Percentiles rank a stretch among this genome's conserved stretches.
Evolutionary conservation across 257 asterid species (phyloP).

Genomic region (Gentiana macrophylla): DNA sequence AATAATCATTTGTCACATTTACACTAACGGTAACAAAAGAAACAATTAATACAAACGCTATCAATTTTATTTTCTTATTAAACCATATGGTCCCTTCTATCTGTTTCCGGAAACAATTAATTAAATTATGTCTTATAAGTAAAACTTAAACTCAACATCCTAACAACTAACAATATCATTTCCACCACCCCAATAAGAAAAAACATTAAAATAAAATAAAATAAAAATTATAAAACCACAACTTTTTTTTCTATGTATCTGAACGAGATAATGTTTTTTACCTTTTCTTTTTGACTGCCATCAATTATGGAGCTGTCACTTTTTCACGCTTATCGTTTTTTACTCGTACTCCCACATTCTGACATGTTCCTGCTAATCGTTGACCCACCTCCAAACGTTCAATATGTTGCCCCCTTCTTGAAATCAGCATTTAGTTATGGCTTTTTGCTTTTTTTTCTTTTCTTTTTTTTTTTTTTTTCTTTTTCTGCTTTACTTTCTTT

Average conservation of each 20-base stretch:
- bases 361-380: slow-evolving; percentile 26
- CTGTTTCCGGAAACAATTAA: slow-evolving; percentile 36
- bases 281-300: slow-evolving; percentile 20
- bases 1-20: slow-evolving; percentile 29
- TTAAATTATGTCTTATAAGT: slow-evolving; percentile 20
- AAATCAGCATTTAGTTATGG: no score
- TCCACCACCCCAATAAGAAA: background rate
- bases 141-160: no score
- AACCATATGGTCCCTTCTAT: slow-evolving; percentile 9
- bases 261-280: no score
- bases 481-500: no score
- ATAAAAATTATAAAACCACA: background rate
- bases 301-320: slow-evolving; percentile 5
- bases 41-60: slow-evolving; percentile 12
- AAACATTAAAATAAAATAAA: background rate
- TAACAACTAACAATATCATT: no score
- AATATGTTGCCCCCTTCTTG: slow-evolving; percentile 8
- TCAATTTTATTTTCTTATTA: slow-evolving; percentile 9
- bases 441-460: no score
- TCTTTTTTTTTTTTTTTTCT: no score
- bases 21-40: slow-evolving; percentile 28
- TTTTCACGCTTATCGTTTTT: slow-evolving; percentile 10
- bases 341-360: slow-evolving; percentile 9
- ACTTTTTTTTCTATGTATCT: no score
- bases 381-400: slow-evolving; percentile 20